A percentile compares a stretch with the other conserved stretches of the same genome.
Evolutionary conservation across 1,284 basidiomycete genomes (phyloP).

Genomic region (Schizophyllum commune): DNA sequence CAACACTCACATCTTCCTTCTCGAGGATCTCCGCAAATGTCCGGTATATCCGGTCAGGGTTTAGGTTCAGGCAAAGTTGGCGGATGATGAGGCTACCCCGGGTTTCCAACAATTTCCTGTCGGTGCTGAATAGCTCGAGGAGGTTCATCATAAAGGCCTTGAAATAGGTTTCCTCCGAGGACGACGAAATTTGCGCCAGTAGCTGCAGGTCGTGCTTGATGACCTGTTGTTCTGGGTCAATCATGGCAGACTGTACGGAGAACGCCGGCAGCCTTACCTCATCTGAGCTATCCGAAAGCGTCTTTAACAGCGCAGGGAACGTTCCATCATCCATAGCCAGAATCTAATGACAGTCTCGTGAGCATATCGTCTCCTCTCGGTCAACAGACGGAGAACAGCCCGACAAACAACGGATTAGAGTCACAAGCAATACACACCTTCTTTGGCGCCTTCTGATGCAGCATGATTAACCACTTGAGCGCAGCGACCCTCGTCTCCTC

Average conservation of each 20-base stretch:
- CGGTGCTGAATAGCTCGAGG: constrained; percentile 92
- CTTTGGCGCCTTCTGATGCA: constrained; percentile 94
- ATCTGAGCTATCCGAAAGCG: constrained; percentile 93
- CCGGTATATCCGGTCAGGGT: constrained; percentile 92
- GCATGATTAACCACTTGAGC: constrained; percentile 97
- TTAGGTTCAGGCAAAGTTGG: constrained; percentile 90
- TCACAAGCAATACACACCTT: constrained; percentile 49
- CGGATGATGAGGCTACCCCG: constrained; percentile 95
- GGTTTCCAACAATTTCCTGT: constrained; percentile 83
- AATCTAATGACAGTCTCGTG: constrained; percentile 47
- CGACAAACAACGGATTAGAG: background rate
- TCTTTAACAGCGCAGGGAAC: constrained; percentile 92
- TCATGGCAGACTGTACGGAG: background rate
- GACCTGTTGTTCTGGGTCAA: constrained; percentile 40
- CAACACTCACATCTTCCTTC: constrained; percentile 78
- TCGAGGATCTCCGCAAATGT: constrained; percentile 97
- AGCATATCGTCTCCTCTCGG: background rate
- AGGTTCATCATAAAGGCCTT: constrained; percentile 94
- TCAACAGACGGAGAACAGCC: background rate
- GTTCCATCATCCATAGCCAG: constrained; percentile 95
- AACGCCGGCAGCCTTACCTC: constrained; percentile 46
- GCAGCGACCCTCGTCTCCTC: constrained; percentile 95
- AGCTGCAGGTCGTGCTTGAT: constrained; percentile 95
- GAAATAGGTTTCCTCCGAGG: constrained; percentile 93
- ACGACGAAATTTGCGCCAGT: constrained; percentile 93